Base-by-base conservation (phyloP, 2,329 filamentous ascomycete genomes). In the Cadophora sp. region DNA sequence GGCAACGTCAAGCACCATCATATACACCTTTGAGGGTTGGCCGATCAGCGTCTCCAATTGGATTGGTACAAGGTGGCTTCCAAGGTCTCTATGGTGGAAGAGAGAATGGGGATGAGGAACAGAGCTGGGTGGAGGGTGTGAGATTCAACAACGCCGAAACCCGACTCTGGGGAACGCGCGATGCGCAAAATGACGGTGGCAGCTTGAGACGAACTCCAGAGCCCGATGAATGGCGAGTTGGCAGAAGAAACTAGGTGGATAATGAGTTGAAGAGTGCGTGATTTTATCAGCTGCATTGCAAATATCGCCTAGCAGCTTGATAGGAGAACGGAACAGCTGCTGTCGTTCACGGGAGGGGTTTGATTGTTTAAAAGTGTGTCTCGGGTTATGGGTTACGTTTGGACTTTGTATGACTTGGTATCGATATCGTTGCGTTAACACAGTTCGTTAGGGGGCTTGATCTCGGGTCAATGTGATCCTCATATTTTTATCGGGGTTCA, bases 41-140 rank as follows among this genome's bases (percentile, higher is more conserved):
- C 58, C 76, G 75, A 62, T 74, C 73, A 41, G 73, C 70, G 27
- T 81, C 79, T 39, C 80, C 81, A 3, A 62, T 70, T 39, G 80
- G 80, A n/a, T 67, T 84, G 60, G 74, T 75, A 33, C 79, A 77
- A n/a, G 77, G 79, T n/a, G 82, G 82, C 0, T 83, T 82, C 67
- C 75, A 75, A 68, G 82, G 83, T 14, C 75, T 85, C 27, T 83
- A 84, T 68, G 82, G 81, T 24, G 83, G 82, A 14, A 75, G 75
- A 58, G 84, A 85, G 73, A 86, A 85, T 73, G 76, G 77, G 1
- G 81, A 82, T 50, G 82, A 83, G 64, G 74, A 77, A 51, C 70
- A 68, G 41, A 73, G 70, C 27, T 76, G 74, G 73, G 64, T 70
- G 45, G 73, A 75, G 22, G 74, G 74, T 5, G 71, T 74, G 7